A percentile compares a stretch with the other conserved stretches of the same genome.
Evolutionary conservation across 2,329 filamentous ascomycete genomes (phyloP).

Genomic region (Plenodomus biglobosus): DNA sequence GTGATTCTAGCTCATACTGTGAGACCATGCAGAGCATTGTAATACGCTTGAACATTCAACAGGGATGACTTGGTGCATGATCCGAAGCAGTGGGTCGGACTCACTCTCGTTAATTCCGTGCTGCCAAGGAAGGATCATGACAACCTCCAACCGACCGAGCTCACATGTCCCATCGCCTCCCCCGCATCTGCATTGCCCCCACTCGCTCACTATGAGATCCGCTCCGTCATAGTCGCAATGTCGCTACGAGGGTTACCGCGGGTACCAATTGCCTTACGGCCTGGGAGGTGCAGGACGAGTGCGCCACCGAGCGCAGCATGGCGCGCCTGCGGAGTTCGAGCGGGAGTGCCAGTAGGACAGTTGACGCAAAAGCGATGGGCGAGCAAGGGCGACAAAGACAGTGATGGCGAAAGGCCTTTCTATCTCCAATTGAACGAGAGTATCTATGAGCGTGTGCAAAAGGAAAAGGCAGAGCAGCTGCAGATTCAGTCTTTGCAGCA

Average conservation of each 20-base stretch:
- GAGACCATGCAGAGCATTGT: no score
- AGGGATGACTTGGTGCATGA: background rate
- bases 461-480: conserved; percentile 60
- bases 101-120: background rate
- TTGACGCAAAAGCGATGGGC: conserved; percentile 42
- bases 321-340: conserved; percentile 8
- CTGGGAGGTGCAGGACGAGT: conserved; percentile 13
- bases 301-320: background rate
- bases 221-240: conserved; percentile 27
- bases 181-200: conserved; percentile 10
- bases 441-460: conserved; percentile 59
- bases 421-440: conserved; percentile 64
- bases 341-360: conserved; percentile 13
- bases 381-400: conserved; percentile 25
- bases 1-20: no score
- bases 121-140: background rate
- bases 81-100: background rate
- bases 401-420: conserved; percentile 52
- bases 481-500: conserved; percentile 33
- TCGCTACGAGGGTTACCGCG: conserved; percentile 31
- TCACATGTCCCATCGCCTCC: conserved; percentile 1
- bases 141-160: background rate
- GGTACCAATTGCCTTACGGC: conserved; percentile 19
- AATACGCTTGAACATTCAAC: no score
- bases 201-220: conserved; percentile 18